Evolutionary conservation across 768 basidiomycete genomes (phyloP), one percentile per base, ranked within the genome.

Genomic region (Harrya chromipes): DNA sequence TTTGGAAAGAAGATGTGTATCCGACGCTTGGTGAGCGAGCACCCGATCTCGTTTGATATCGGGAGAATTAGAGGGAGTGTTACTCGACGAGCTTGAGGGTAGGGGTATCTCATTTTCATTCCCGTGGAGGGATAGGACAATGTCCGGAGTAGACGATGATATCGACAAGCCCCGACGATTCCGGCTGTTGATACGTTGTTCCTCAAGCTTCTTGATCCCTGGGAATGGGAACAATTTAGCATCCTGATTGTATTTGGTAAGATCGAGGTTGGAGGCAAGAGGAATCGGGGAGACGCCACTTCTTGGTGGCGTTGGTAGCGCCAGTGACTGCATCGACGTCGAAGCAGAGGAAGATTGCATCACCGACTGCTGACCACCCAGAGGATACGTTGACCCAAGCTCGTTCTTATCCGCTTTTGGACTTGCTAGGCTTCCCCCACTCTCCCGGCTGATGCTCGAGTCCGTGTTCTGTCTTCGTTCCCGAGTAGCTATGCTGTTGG

Each of bases 201-300:
- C 84, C 64, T 88, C 88, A 33, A 93, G 73, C 58, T 81, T 79
- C 60, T 84, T 79, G 67, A 93, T 85, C 33, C 90, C 91, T 21
- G 90, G 91, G 77, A 95, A 94, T 1, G 94, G 91, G 68, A 87
- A 88, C 31, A 97, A 74, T 65, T 97, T 97, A 27, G 79, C 66
- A 49, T 80, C 76, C 45, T 58, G 59, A 54, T 82, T 82, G 68
- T 87, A 94, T 69, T 78, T 89, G 24, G 76, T 74, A 64, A 84
- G 68, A 68, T 91, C 90, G 26, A 79, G 79, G 13, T 81, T 76
- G 23, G 87, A 84, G 11, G 83, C 79, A 16, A 83, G 79, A 35
- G 91, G 91, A 33, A 93, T 80, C n/a, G 89, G 87, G 8, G 90
- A 92, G 11, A 80, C 77, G 33, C 78, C 81, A 39, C 78, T 74